Evolutionary conservation across 176 grass and related monocot genomes (phyloP).

Genomic region (Zoysia pacifica): DNA sequence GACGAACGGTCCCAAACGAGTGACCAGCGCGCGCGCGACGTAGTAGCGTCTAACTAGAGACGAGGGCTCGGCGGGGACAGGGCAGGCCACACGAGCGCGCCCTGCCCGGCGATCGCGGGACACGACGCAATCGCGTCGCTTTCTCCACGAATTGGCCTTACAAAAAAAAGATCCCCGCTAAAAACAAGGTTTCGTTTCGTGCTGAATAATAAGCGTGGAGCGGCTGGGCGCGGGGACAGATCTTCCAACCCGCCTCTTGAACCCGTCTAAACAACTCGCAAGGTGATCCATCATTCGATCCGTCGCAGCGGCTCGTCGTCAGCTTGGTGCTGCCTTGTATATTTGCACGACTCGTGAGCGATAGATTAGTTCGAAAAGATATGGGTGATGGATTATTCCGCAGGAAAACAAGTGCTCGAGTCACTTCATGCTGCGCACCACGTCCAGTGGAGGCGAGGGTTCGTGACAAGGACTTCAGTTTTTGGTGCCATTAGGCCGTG

Average conservation of each 20-base stretch:
- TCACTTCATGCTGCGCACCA: slow-evolving; percentile 35
- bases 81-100: slow-evolving; percentile 42
- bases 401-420: slow-evolving; percentile 32
- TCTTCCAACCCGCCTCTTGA: slow-evolving; percentile 52
- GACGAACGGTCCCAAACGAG: neutral
- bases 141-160: slow-evolving; percentile 15
- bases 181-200: neutral
- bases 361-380: neutral
- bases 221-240: slow-evolving; percentile 46
- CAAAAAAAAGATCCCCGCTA: neutral
- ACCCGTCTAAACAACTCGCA: neutral
- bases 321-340: neutral
- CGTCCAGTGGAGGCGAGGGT: slow-evolving; percentile 19
- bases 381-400: neutral
- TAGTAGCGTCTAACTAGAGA: slow-evolving; percentile 3
- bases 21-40: neutral
- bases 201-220: slow-evolving; percentile 10
- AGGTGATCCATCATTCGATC: neutral
- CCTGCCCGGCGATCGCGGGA: slow-evolving; percentile 45
- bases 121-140: slow-evolving; percentile 78
- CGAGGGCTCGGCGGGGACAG: slow-evolving; percentile 33
- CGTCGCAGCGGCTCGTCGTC: neutral
- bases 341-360: neutral
- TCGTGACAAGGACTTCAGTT: slow-evolving; percentile 29
- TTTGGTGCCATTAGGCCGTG: slow-evolving; percentile 26